Conservation (phyloP, 2,329 filamentous ascomycete species). For the Talaromyces islandicus region DNA sequence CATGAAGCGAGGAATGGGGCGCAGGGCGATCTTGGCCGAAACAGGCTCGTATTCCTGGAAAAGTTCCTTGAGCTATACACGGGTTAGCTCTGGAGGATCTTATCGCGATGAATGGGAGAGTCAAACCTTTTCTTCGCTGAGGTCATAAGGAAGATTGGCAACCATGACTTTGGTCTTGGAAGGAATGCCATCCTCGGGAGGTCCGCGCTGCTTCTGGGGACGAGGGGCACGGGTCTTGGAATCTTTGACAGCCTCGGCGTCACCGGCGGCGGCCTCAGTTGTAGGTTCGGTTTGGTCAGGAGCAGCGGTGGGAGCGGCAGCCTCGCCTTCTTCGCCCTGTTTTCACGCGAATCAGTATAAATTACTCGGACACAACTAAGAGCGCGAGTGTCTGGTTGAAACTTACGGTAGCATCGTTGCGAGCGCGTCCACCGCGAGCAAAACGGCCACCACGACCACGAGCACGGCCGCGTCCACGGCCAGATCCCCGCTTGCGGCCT, state of each 20-base stretch:
- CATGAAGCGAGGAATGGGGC: slow-evolving; percentile 98
- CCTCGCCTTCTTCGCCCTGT: slow-evolving; percentile 30
- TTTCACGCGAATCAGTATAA: not conserved
- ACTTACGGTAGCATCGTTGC: slow-evolving; percentile 54
- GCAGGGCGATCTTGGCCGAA: slow-evolving; percentile 96
- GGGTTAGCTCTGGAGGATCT: slow-evolving; percentile 19
- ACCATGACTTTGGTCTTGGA: slow-evolving; percentile 99
- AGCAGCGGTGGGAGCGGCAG: slow-evolving; percentile 40
- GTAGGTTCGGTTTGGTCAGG: slow-evolving; percentile 48
- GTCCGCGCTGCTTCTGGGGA: slow-evolving; percentile 76
- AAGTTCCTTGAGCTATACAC: slow-evolving; percentile 85
- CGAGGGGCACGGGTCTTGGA: slow-evolving; percentile 42
- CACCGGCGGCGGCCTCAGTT: slow-evolving; percentile 52
- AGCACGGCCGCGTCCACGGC: slow-evolving; percentile 56
- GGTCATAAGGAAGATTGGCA: slow-evolving; percentile 95
- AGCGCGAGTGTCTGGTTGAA: not conserved
- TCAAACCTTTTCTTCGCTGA: slow-evolving; percentile 90
- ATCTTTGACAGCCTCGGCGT: slow-evolving; percentile 31
- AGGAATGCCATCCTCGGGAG: slow-evolving; percentile 91
- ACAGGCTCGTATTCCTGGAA: slow-evolving; percentile 88
- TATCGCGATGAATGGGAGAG: not conserved
- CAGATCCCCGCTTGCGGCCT: slow-evolving; percentile 51
- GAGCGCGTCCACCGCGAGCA: slow-evolving; percentile 62
- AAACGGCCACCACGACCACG: slow-evolving; percentile 61
- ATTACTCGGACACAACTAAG: not conserved